phyloP scores from a whole-genome alignment of 257 asterid genomes.

The Solanum gandarillasii region DNA sequence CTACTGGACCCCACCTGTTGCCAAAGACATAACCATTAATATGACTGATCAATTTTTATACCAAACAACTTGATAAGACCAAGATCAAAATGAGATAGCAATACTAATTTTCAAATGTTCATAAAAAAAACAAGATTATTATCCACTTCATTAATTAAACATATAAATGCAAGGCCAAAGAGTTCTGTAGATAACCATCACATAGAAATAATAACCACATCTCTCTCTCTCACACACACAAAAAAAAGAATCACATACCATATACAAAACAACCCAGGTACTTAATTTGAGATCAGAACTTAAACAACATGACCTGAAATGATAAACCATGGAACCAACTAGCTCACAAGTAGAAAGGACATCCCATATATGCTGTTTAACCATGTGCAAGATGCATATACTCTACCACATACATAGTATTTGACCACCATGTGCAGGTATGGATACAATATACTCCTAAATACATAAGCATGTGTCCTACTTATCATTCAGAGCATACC shows the following conservation, averaged over 20 bases:
- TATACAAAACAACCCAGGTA: not conserved
- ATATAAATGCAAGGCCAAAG: not conserved
- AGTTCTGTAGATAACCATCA: not conserved
- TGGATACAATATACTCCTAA: not conserved
- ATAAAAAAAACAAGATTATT: not conserved
- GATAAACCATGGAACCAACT: not conserved
- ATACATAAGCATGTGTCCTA: not conserved
- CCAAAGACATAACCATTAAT: not conserved
- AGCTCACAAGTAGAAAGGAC: not conserved
- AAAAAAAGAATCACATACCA: not conserved
- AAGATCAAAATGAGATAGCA: not conserved
- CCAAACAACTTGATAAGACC: not conserved
- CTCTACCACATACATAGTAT: not conserved
- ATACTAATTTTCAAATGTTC: not conserved
- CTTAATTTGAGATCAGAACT: not conserved
- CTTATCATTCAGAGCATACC: not conserved
- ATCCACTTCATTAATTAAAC: not conserved
- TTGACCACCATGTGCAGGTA: not conserved
- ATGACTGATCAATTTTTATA: not conserved
- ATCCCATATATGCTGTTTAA: not conserved
- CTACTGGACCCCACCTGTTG: slow-evolving; percentile 86
- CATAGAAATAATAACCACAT: not conserved
- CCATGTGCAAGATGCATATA: not conserved
- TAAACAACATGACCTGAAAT: not conserved
- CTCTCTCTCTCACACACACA: not conserved